Evolutionary conservation across 352 stramenopile genomes (phyloP), one percentile per base, ranked within the genome.

Genomic region (Phytophthora quininea): DNA sequence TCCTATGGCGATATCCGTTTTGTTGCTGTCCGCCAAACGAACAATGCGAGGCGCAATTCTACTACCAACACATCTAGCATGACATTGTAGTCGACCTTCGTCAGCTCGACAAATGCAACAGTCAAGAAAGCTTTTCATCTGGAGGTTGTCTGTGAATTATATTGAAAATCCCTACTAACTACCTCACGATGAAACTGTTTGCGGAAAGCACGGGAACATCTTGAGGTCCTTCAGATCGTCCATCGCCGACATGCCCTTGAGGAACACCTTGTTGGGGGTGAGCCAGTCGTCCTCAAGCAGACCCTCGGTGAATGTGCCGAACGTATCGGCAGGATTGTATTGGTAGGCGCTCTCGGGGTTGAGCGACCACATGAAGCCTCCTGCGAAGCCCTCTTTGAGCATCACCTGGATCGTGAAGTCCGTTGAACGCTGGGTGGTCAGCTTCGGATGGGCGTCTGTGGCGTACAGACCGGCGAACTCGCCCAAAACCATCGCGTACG

Each of bases 351-450:
- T 87, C 64, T 90, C 82, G 0, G 84, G 80, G 33, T 91, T 91
- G 5, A 91, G 64, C 8, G 82, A 90, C 80, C 82, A 92, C 82
- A 92, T 91, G 69, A 89, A 92, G 7, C 79, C 83, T 5, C 82
- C 79, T 0, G 79, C 80, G 42, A 86, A 86, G 0, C 69, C 69
- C 0, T 71, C 58, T 32, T 87, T 67, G 4, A 88, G n/a, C 71
- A 90, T 86, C 6, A 84, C 63, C 15, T 88, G 58, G 33, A 92
- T 81, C 4, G 82, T 86, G 19, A 72, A 83, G 60, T 93, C 85
- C 1, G 80, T 91, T 19, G 76, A 79, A 31, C 84, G 82, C 56
- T 82, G 83, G 0, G 78, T 92, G 8, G 81, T 92, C 29, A 77
- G 67, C 48, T 62, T 57, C 8, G 73, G 73, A 40, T 90, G 81